These are phyloP conservation scores for Gloeopeniophorella convolvens DNA, from an alignment of 768 basidiomycete species.

Conservation along the genomic window DNA sequence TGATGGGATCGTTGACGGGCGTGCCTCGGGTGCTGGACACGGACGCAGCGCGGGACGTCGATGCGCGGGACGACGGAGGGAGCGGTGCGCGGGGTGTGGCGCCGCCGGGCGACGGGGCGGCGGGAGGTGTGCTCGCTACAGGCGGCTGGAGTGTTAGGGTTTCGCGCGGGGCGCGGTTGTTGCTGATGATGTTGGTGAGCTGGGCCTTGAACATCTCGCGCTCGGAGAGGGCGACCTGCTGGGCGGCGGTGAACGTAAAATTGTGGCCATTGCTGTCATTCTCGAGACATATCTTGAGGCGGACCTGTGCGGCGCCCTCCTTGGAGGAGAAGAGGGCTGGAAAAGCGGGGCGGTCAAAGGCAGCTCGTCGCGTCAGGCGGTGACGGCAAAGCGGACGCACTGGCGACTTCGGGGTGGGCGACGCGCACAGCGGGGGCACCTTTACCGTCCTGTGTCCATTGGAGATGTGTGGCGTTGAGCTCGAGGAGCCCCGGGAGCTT, in stretches of 20 bases:
- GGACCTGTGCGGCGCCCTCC: slow-evolving; percentile 71
- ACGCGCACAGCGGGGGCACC: slow-evolving; percentile 58
- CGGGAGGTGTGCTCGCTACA: slow-evolving; percentile 16
- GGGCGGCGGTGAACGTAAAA: slow-evolving; percentile 73
- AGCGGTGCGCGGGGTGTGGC: slow-evolving; percentile 23
- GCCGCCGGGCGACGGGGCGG: slow-evolving; percentile 23
- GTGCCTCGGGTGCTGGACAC: slow-evolving; percentile 48
- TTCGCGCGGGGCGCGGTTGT: slow-evolving; percentile 43
- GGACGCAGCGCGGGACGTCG: slow-evolving; percentile 57
- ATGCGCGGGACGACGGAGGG: slow-evolving; percentile 36
- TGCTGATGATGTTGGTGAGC: slow-evolving; percentile 68
- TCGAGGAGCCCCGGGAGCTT: slow-evolving; percentile 70
- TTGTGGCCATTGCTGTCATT: slow-evolving; percentile 70
- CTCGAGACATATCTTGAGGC: slow-evolving; percentile 65
- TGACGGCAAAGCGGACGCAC: slow-evolving; percentile 31
- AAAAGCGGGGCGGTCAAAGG: background rate
- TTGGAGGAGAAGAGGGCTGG: slow-evolving; percentile 82
- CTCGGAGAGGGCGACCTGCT: slow-evolving; percentile 56
- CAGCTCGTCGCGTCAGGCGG: slow-evolving; percentile 17
- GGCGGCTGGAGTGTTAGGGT: slow-evolving; percentile 18
- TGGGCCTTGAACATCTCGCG: slow-evolving; percentile 80
- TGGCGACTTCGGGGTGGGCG: slow-evolving; percentile 49
- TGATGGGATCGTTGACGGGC: slow-evolving; percentile 54
- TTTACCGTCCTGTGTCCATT: slow-evolving; percentile 76
- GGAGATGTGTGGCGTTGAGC: slow-evolving; percentile 64